phyloP scores from a whole-genome alignment of 2,329 filamentous ascomycete species.

The Dothistroma pini region DNA sequence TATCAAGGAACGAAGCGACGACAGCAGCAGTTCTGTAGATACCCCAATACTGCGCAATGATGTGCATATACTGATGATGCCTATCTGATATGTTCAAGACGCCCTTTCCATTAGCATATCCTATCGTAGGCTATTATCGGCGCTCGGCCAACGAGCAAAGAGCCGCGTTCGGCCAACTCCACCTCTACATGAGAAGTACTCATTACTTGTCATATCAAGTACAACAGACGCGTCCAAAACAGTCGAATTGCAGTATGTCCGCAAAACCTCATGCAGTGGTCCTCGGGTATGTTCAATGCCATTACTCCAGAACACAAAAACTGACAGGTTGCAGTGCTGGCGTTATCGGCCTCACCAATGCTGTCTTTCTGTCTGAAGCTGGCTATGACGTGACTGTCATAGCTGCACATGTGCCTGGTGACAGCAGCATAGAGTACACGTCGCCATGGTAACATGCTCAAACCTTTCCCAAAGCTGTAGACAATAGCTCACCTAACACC shows the following conservation, averaged over 20 bases:
- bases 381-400: slow-evolving; percentile 43
- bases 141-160: neutral
- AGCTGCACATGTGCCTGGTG: slow-evolving; percentile 43
- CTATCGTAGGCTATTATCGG: neutral
- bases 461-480: neutral
- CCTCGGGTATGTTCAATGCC: slow-evolving; percentile 17
- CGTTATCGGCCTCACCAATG: slow-evolving; percentile 46
- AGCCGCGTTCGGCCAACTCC: neutral
- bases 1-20: slow-evolving; percentile 7
- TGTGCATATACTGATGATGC: neutral
- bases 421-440: slow-evolving; percentile 42
- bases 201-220: too few species aligned
- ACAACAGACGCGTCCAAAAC: too few species aligned
- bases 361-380: slow-evolving; percentile 41
- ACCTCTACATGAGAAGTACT: neutral
- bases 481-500: neutral
- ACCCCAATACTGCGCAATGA: slow-evolving; percentile 10
- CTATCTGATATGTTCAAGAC: too few species aligned
- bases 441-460: slow-evolving; percentile 39
- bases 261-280: slow-evolving; percentile 18
- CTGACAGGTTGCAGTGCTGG: slow-evolving; percentile 39
- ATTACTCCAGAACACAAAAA: neutral
- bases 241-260: slow-evolving; percentile 7
- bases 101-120: too few species aligned
- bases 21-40: slow-evolving; percentile 14